Evolutionary conservation across 2,329 filamentous ascomycete species (phyloP).

Genomic region (Apiospora sp.): DNA sequence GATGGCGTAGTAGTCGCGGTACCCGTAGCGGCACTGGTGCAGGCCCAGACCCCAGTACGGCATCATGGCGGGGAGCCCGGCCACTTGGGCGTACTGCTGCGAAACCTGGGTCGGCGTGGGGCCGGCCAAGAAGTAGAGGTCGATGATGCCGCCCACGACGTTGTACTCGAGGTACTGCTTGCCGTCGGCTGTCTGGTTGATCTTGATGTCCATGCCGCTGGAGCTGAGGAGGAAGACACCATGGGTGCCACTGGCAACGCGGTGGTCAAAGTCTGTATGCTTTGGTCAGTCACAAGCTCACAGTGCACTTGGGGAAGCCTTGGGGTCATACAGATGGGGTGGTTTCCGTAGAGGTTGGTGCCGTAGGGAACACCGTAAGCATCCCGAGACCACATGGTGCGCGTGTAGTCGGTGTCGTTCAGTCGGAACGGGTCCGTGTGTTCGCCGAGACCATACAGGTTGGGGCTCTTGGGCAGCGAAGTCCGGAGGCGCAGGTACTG

Average conservation of each 20-base stretch:
- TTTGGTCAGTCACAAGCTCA: not conserved
- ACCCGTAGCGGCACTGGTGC: slow-evolving; percentile 68
- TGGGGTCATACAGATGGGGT: slow-evolving; percentile 67
- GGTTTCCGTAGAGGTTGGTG: slow-evolving; percentile 75
- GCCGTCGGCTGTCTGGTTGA: slow-evolving; percentile 66
- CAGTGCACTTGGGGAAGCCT: not conserved
- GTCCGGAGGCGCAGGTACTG: slow-evolving; percentile 81
- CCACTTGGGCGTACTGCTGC: slow-evolving; percentile 65
- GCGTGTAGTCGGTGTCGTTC: slow-evolving; percentile 72
- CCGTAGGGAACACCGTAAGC: slow-evolving; percentile 66
- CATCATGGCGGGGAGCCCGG: slow-evolving; percentile 66
- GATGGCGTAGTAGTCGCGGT: slow-evolving; percentile 69
- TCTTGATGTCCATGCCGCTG: slow-evolving; percentile 80
- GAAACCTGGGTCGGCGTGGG: slow-evolving; percentile 65
- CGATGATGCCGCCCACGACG: slow-evolving; percentile 77
- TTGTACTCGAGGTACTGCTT: slow-evolving; percentile 83
- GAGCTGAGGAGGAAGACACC: slow-evolving; percentile 76
- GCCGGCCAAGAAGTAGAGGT: slow-evolving; percentile 73
- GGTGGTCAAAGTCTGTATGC: slow-evolving; percentile 64
- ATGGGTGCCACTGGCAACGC: slow-evolving; percentile 60
- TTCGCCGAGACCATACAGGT: slow-evolving; percentile 82
- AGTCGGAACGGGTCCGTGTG: slow-evolving; percentile 76
- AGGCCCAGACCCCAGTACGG: slow-evolving; percentile 69
- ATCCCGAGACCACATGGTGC: slow-evolving; percentile 76
- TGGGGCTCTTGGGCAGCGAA: slow-evolving; percentile 70